Percentiles rank a stretch among this genome's conserved stretches.
phyloP scores from a whole-genome alignment of 2,329 filamentous ascomycete species.

The Trichoderma semiorbis region DNA sequence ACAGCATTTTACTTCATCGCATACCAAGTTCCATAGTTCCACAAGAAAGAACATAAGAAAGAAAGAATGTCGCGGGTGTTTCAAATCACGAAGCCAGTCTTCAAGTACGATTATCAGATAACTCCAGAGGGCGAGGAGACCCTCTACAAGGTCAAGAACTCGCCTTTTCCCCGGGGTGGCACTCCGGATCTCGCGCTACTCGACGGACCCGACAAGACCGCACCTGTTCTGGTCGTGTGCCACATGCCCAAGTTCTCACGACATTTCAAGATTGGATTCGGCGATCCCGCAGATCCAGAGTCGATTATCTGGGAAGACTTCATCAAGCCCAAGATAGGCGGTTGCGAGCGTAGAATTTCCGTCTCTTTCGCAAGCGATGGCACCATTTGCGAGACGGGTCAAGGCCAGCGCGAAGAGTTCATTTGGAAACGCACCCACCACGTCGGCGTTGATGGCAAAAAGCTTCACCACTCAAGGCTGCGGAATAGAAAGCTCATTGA shows the following conservation, averaged over 20 bases:
- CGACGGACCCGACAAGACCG: slow-evolving; percentile 11
- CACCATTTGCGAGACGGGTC: neutral
- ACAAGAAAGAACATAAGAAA: neutral
- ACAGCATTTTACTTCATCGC: neutral
- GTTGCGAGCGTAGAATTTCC: slow-evolving; percentile 13
- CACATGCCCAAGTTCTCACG: slow-evolving; percentile 21
- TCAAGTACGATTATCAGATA: slow-evolving; percentile 14
- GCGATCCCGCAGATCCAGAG: slow-evolving; percentile 15
- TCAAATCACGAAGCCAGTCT: neutral
- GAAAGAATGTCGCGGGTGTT: slow-evolving; percentile 1
- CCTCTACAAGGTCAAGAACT: slow-evolving; percentile 17
- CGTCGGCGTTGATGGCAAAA: slow-evolving; percentile 14
- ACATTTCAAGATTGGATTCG: slow-evolving; percentile 23
- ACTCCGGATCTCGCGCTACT: slow-evolving; percentile 20
- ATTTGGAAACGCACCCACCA: slow-evolving; percentile 21
- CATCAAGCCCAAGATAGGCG: slow-evolving; percentile 9
- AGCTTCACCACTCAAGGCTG: neutral
- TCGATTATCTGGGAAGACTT: slow-evolving; percentile 23
- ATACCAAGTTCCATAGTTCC: neutral
- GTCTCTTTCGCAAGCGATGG: slow-evolving; percentile 6
- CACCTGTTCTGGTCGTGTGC: slow-evolving; percentile 18
- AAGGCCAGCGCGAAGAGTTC: slow-evolving; percentile 14
- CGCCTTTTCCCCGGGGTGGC: neutral
- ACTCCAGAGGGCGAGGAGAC: neutral
- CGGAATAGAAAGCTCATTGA: slow-evolving; percentile 22